Percentiles rank a stretch among this genome's conserved stretches.
Conservation (phyloP, 164 flowering plant genomes). For the Dillenia turbinata region DNA sequence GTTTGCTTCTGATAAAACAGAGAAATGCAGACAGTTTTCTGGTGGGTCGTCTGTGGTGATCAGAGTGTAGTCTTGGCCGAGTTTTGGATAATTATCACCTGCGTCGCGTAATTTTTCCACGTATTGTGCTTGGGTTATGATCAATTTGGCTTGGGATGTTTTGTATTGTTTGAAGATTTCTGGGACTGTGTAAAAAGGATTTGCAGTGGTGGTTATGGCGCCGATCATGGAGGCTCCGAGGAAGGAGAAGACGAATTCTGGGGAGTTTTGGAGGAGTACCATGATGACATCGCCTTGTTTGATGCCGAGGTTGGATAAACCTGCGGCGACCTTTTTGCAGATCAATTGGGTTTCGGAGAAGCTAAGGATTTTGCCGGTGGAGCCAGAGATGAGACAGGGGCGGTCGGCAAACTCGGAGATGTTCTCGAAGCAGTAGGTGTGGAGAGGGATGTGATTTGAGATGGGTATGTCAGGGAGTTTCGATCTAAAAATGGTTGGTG, state of each 20-base stretch:
- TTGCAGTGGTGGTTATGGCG: slow-evolving; percentile 67
- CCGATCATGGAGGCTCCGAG: slow-evolving; percentile 72
- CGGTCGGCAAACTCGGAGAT: slow-evolving; percentile 24
- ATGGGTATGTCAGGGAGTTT: slow-evolving; percentile 61
- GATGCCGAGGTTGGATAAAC: slow-evolving; percentile 44
- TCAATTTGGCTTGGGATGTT: slow-evolving; percentile 36
- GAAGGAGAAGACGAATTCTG: slow-evolving; percentile 74
- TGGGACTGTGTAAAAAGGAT: slow-evolving; percentile 61
- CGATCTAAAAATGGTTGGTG: slow-evolving; percentile 35
- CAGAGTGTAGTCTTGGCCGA: slow-evolving; percentile 31
- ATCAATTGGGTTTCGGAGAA: slow-evolving; percentile 47
- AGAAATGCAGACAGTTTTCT: slow-evolving; percentile 53
- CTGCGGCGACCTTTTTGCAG: slow-evolving; percentile 46
- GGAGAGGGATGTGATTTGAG: slow-evolving; percentile 64
- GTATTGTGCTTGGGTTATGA: slow-evolving; percentile 54
- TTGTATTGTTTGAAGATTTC: slow-evolving; percentile 55
- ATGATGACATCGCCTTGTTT: slow-evolving; percentile 54
- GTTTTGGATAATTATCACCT: slow-evolving; percentile 9
- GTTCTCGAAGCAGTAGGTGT: slow-evolving; percentile 56
- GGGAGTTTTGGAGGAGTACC: slow-evolving; percentile 66
- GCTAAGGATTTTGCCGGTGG: slow-evolving; percentile 33
- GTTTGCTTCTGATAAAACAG: slow-evolving; percentile 35
- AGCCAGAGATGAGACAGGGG: slow-evolving; percentile 50
- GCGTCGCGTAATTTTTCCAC: slow-evolving; percentile 44
- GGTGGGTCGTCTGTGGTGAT: slow-evolving; percentile 54